A percentile compares a stretch with the other conserved stretches of the same genome.
Conservation (phyloP, 2,329 filamentous ascomycete species). For the Penicillium brasilianum region DNA sequence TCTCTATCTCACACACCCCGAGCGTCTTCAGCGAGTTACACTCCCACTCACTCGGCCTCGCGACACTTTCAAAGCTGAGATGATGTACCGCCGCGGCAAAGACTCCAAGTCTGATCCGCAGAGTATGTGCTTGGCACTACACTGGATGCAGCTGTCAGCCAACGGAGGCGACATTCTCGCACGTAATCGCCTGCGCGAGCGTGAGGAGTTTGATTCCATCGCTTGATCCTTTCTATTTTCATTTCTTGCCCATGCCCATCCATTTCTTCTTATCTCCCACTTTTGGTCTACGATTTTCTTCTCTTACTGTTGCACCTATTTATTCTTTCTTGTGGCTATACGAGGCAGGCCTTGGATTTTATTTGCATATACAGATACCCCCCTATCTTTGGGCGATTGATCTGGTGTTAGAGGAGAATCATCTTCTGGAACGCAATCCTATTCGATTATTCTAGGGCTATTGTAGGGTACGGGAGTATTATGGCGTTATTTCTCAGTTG, state of each 20-base stretch:
- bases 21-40: constrained; percentile 78
- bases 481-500: constrained; percentile 22
- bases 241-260: constrained; percentile 16
- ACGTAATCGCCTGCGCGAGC: constrained; percentile 77
- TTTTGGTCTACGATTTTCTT: neutral
- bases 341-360: constrained; percentile 26
- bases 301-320: neutral
- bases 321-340: constrained; percentile 13
- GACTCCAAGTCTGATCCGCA: constrained; percentile 77
- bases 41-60: constrained; percentile 81
- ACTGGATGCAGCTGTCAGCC: constrained; percentile 95
- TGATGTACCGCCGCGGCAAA: constrained; percentile 70
- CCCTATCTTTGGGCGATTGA: constrained; percentile 25
- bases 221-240: constrained; percentile 44
- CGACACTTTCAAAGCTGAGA: constrained; percentile 87
- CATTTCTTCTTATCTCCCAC: constrained; percentile 16
- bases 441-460: constrained; percentile 6
- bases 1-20: constrained; percentile 89
- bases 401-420: constrained; percentile 33
- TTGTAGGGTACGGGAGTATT: constrained; percentile 16
- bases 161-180: constrained; percentile 86
- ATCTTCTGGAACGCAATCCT: constrained; percentile 22
- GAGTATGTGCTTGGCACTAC: constrained; percentile 90
- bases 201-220: constrained; percentile 65
- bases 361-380: constrained; percentile 35